Evolutionary conservation across 306 rosid genomes (phyloP).

Genomic region (Purshia tridentata): DNA sequence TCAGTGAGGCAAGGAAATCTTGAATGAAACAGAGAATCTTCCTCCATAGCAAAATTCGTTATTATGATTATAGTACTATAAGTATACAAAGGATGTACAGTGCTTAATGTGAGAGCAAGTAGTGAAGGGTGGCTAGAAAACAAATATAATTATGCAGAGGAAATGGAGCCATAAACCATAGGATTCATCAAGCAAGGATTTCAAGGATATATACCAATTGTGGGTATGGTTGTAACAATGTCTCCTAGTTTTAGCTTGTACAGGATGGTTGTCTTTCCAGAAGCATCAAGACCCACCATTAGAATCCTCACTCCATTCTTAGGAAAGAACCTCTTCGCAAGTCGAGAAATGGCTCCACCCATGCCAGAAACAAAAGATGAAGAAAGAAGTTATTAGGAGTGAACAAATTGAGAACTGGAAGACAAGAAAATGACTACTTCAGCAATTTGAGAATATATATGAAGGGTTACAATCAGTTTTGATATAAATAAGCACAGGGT

Average conservation of each 20-base stretch:
- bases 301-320: constrained; percentile 40
- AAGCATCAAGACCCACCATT: constrained; percentile 62
- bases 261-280: constrained; percentile 50
- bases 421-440: not conserved
- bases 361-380: constrained; percentile 20
- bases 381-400: not conserved
- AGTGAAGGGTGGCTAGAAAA: no score
- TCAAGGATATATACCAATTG: constrained; percentile 35
- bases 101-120: no score
- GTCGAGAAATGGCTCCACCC: constrained; percentile 36
- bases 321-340: constrained; percentile 37
- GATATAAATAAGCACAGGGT: not conserved
- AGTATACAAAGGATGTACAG: no score
- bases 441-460: not conserved
- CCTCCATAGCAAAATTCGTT: no score
- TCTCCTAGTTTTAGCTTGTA: constrained; percentile 49
- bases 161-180: not conserved
- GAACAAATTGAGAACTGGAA: not conserved
- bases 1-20: not conserved
- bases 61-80: no score
- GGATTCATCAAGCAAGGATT: not conserved
- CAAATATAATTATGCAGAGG: no score
- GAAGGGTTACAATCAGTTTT: not conserved
- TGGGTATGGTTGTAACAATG: constrained; percentile 32
- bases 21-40: no score